Conservation (phyloP, 768 basidiomycete species). For the Steccherinum ochraceum region DNA sequence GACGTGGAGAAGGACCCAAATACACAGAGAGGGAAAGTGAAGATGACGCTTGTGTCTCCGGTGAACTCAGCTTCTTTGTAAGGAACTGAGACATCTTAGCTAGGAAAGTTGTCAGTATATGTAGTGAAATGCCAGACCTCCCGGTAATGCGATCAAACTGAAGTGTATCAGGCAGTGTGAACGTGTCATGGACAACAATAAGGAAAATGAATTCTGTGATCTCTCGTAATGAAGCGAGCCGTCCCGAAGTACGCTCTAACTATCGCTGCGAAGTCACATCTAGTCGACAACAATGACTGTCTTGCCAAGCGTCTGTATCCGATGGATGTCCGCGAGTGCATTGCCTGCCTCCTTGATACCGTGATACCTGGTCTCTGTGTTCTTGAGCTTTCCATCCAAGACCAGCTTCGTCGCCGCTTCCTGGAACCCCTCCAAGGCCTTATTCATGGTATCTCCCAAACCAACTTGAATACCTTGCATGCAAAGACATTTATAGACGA, state of each 20-base stretch:
- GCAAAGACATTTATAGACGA: neutral
- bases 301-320: constrained; percentile 5
- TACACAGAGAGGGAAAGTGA: constrained; percentile 85
- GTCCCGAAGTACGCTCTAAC: too few species aligned
- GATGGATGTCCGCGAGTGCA: constrained; percentile 3
- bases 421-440: neutral
- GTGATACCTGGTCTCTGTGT: constrained; percentile 3
- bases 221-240: too few species aligned
- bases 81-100: too few species aligned
- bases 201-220: too few species aligned
- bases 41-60: constrained; percentile 70
- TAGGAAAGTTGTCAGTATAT: too few species aligned
- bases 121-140: too few species aligned
- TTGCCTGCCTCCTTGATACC: constrained; percentile 2
- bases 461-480: neutral
- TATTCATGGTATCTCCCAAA: neutral
- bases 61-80: constrained; percentile 56
- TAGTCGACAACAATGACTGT: constrained; percentile 8
- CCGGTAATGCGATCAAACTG: too few species aligned
- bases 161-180: too few species aligned
- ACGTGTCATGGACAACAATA: too few species aligned
- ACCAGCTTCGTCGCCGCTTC: constrained; percentile 5
- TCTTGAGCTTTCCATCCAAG: constrained; percentile 4
- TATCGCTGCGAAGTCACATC: constrained; percentile 2
- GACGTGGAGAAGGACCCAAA: constrained; percentile 93